Base-by-base conservation (phyloP, 345 rosid species). In the Excoecaria cochinchinensis region DNA sequence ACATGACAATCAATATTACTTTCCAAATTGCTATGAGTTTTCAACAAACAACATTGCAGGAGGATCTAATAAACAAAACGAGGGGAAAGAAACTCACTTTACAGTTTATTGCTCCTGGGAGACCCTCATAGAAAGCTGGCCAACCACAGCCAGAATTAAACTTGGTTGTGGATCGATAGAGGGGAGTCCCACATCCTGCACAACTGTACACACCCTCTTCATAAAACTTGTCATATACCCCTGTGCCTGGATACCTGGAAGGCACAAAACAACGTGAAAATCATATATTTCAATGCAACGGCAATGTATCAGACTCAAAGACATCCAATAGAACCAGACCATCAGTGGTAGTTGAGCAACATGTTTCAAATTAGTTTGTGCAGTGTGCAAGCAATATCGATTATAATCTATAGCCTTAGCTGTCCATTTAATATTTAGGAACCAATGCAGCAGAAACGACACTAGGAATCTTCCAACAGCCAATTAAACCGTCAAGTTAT, bases 51-150 rank as follows among this genome's bases (percentile, higher is more conserved):
- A 21, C 11, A 53, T 3, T 2, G 58, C 10, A 75, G 13, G n/a
- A 25, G 50, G 31, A 8, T 22, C 31, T n/a, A 77, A 63, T 1
- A 47, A 53, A 42, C 38, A 8, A 42, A 7, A 24, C 1, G 25
- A 55, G 42, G 21, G 14, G 47, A 15, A 38, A 65, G 62, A 57
- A 72, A 72, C 88, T 87, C 76, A 95, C 97, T 0, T 0, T 84
- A 73, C 91, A 40, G 76, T 85, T 88, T 21, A 95, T 95, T 67
- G 98, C 97, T 68, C 97, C 96, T 0, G 97, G 95, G 36, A 95
- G 86, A 44, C 98, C 98, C 47, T 95, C 97, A 36, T 51, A 93
- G 83, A 93, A 93, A 79, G 99, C 96, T 11, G 98, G 99, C 97
- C 96, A 95, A 61, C 98, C 97, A 60, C 96, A 93, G 55, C 97